Conservation (phyloP, 225 moss, liverwort and hornwort species). For the Polytrichum formosum region DNA sequence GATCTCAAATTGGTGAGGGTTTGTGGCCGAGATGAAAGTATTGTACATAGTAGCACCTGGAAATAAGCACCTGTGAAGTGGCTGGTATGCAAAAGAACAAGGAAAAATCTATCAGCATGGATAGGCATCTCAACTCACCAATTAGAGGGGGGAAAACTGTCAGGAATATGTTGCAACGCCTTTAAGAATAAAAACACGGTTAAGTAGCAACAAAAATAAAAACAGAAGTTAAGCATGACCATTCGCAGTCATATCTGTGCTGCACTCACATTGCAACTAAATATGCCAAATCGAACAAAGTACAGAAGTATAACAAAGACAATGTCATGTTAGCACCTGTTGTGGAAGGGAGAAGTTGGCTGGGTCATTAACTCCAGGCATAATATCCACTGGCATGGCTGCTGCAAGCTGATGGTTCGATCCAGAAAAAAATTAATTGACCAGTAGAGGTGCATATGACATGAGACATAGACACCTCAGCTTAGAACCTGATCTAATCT, state of each 20-base stretch:
- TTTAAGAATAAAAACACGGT: too few species aligned
- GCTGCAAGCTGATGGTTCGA: slow-evolving; percentile 68
- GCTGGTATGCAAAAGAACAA: slow-evolving; percentile 53
- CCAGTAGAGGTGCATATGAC: too few species aligned
- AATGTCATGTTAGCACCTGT: slow-evolving; percentile 44
- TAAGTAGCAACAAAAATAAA: too few species aligned
- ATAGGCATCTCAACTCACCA: slow-evolving; percentile 2
- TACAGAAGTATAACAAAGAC: background rate
- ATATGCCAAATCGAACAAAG: too few species aligned
- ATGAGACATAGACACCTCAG: too few species aligned
- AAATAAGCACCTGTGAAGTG: slow-evolving; percentile 91
- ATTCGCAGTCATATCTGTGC: too few species aligned
- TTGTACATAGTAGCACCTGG: slow-evolving; percentile 84
- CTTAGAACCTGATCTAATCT: too few species aligned
- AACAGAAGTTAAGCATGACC: too few species aligned
- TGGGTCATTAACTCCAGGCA: slow-evolving; percentile 91
- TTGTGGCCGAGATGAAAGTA: slow-evolving; percentile 78
- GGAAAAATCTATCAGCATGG: slow-evolving; percentile 9
- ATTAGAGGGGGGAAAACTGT: background rate
- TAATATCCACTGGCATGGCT: slow-evolving; percentile 94
- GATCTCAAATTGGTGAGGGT: slow-evolving; percentile 95
- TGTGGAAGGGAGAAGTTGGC: slow-evolving; percentile 97
- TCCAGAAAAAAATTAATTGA: too few species aligned
- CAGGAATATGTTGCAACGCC: too few species aligned
- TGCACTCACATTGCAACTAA: too few species aligned